Evolutionary conservation across 2,329 filamentous ascomycete genomes (phyloP).

Genomic region (Xylaria sp.): DNA sequence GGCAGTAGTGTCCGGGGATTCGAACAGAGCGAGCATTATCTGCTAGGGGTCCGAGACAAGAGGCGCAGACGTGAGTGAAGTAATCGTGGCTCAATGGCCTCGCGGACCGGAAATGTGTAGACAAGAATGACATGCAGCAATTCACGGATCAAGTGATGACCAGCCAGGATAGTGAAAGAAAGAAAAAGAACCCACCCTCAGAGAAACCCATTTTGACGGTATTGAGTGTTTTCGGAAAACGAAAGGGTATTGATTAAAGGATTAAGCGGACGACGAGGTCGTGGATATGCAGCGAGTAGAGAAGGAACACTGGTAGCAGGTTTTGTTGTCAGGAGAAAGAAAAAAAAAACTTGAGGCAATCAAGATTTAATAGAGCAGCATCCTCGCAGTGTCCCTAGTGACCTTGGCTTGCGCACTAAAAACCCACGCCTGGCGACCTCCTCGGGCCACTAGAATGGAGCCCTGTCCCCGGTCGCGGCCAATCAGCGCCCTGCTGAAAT

Average conservation of each 20-base stretch:
- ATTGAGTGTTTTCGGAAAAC: slow-evolving; percentile 17
- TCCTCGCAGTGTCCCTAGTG: slow-evolving; percentile 30
- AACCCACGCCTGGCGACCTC: slow-evolving; percentile 6
- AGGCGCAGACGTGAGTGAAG: slow-evolving; percentile 12
- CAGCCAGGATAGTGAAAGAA: slow-evolving; percentile 5
- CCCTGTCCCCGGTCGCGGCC: slow-evolving; percentile 37
- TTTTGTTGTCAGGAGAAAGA: slow-evolving; percentile 3
- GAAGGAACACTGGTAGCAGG: slow-evolving; percentile 16
- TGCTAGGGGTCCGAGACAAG: slow-evolving; percentile 8
- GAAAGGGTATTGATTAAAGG: slow-evolving; percentile 38
- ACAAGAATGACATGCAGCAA: slow-evolving; percentile 4
- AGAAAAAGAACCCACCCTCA: slow-evolving; percentile 51
- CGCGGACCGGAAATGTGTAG: slow-evolving; percentile 26
- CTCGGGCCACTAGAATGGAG: slow-evolving; percentile 44
- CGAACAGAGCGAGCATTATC: slow-evolving; percentile 2
- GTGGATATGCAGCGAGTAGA: slow-evolving; percentile 24
- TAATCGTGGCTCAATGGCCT: slow-evolving; percentile 38
- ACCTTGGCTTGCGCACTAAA: slow-evolving; percentile 27
- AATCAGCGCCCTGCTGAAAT: slow-evolving; percentile 45
- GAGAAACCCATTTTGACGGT: slow-evolving; percentile 52
- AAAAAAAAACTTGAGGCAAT: slow-evolving; percentile 38
- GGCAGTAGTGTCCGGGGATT: not conserved
- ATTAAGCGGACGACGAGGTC: slow-evolving; percentile 30
- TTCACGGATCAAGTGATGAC: slow-evolving; percentile 22
- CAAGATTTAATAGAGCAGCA: slow-evolving; percentile 37